A percentile compares a stretch with the other conserved stretches of the same genome.
phyloP scores from a whole-genome alignment of 1,139 yeast genomes.

The Candida sojae region DNA sequence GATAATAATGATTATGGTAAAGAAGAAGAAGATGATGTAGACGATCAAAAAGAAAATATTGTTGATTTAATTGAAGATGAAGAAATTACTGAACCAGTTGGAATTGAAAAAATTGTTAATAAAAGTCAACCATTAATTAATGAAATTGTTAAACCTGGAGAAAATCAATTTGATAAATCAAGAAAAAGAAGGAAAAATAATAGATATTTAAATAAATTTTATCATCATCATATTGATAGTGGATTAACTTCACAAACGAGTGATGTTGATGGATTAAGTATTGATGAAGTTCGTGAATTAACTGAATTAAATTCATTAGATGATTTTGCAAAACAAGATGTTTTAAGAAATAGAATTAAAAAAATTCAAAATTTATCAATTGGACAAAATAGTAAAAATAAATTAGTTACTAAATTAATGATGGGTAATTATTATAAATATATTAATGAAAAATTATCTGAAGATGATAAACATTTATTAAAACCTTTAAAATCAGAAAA shows the following conservation, averaged over 20 bases:
- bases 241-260: constrained; percentile 22
- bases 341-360: constrained; percentile 59
- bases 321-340: constrained; percentile 50
- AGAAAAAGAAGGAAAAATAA: constrained; percentile 12
- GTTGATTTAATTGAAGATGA: constrained; percentile 2
- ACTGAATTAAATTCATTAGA: constrained; percentile 43
- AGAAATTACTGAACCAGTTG: constrained; percentile 53
- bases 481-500: constrained; percentile 19
- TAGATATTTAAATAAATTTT: neutral
- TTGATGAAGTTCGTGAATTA: constrained; percentile 36
- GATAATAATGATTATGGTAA: constrained; percentile 31
- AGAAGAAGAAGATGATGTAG: constrained; percentile 17
- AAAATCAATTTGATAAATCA: neutral
- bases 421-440: constrained; percentile 66
- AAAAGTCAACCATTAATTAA: constrained; percentile 50
- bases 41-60: neutral
- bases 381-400: constrained; percentile 57
- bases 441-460: constrained; percentile 32
- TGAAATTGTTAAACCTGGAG: constrained; percentile 51
- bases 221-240: constrained; percentile 20
- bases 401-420: constrained; percentile 73
- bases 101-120: constrained; percentile 52
- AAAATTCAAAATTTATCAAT: constrained; percentile 52
- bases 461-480: constrained; percentile 17
- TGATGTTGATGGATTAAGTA: constrained; percentile 42